Conservation (phyloP, 805 yeast genomes). For the Cyberlindnera samutprakarnensis region DNA sequence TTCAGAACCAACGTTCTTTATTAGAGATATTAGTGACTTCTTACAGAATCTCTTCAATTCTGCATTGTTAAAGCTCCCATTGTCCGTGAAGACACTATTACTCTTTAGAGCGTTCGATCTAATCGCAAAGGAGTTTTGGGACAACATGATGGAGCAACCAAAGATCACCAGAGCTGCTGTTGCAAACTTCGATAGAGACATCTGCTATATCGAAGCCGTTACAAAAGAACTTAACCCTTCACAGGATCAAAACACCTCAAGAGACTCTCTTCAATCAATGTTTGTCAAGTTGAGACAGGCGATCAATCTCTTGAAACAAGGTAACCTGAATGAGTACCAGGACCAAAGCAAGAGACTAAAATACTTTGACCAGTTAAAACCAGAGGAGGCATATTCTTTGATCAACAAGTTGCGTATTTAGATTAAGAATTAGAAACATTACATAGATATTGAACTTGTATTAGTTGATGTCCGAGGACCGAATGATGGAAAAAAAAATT, state of each 20-base stretch:
- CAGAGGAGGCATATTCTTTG: constrained; percentile 59
- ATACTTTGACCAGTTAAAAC: constrained; percentile 66
- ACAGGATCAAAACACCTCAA: constrained; percentile 12
- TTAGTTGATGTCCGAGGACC: no score
- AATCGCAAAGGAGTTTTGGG: constrained; percentile 62
- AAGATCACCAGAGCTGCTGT: constrained; percentile 50
- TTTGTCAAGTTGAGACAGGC: constrained; percentile 76
- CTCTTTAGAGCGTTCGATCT: constrained; percentile 83
- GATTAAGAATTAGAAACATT: no score
- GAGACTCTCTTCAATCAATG: constrained; percentile 58
- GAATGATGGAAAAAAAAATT: no score
- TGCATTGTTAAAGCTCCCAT: constrained; percentile 76
- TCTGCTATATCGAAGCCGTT: constrained; percentile 62
- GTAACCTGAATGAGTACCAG: constrained; percentile 56
- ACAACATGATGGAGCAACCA: constrained; percentile 46
- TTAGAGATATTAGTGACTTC: constrained; percentile 79
- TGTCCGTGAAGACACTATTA: constrained; percentile 68
- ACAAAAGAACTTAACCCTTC: constrained; percentile 28
- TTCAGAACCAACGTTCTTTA: constrained; percentile 60
- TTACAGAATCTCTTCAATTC: constrained; percentile 80
- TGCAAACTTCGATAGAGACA: constrained; percentile 73
- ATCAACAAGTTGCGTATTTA: constrained; percentile 40
- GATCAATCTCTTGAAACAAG: constrained; percentile 60
- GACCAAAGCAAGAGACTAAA: constrained; percentile 49
- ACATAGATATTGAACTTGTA: no score